Evolutionary conservation across 768 basidiomycete species (phyloP).

Genomic region (Sarcodon sp.): DNA sequence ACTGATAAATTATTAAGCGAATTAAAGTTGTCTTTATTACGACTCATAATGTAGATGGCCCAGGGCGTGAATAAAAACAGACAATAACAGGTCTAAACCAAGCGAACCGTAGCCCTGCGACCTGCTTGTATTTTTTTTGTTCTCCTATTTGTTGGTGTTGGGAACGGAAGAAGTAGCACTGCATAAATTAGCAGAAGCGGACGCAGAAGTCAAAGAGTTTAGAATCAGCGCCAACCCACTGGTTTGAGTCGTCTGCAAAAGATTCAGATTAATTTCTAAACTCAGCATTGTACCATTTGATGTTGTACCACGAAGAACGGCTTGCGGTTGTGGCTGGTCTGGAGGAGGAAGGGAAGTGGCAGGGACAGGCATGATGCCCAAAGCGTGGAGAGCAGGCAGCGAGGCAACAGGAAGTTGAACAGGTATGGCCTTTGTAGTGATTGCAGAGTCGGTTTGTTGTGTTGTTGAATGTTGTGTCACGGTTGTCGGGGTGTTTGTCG

Average conservation of each 20-base stretch:
- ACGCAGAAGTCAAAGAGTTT: slow-evolving; percentile 43
- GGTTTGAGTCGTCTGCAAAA: slow-evolving; percentile 66
- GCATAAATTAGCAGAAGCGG: background rate
- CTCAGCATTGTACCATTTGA: slow-evolving; percentile 61
- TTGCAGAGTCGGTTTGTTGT: slow-evolving; percentile 2
- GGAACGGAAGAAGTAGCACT: too few species aligned
- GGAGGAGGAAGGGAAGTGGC: slow-evolving; percentile 34
- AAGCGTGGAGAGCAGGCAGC: slow-evolving; percentile 43
- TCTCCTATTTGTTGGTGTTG: too few species aligned
- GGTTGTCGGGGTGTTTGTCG: background rate
- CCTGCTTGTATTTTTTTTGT: too few species aligned
- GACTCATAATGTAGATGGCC: too few species aligned
- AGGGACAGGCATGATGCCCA: slow-evolving; percentile 66
- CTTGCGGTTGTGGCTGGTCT: slow-evolving; percentile 56
- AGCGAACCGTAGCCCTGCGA: too few species aligned
- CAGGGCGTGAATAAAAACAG: too few species aligned
- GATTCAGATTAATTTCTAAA: slow-evolving; percentile 67
- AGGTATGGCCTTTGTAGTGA: slow-evolving; percentile 26
- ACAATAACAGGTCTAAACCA: too few species aligned
- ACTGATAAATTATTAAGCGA: too few species aligned
- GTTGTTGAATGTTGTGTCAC: slow-evolving; percentile 1
- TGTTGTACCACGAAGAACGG: slow-evolving; percentile 57
- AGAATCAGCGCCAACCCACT: slow-evolving; percentile 59
- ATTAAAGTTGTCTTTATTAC: too few species aligned
- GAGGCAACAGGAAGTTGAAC: slow-evolving; percentile 58